A percentile compares a stretch with the other conserved stretches of the same genome.
phyloP scores from a whole-genome alignment of 2,329 filamentous ascomycete genomes.

The Phialophora tarda region DNA sequence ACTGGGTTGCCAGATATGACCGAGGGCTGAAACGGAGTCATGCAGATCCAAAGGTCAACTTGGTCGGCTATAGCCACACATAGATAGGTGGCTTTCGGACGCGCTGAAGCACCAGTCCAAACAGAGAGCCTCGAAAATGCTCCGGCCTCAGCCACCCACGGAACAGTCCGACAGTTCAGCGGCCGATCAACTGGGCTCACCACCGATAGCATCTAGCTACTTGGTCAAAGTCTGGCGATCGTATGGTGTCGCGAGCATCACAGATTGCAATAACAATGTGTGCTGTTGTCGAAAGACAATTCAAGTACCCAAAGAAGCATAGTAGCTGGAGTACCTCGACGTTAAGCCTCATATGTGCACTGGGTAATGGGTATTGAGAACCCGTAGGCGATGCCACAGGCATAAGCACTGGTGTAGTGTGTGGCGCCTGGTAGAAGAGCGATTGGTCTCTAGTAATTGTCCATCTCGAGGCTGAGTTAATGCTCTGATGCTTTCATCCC shows the following conservation, averaged over 20 bases:
- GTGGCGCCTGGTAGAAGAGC: neutral
- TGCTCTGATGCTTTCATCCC: neutral
- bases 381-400: neutral
- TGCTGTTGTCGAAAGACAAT: neutral
- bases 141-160: neutral
- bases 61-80: constrained; percentile 3
- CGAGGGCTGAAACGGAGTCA: neutral
- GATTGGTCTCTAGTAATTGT: neutral
- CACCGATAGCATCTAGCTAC: neutral
- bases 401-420: neutral
- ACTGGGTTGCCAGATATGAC: constrained; percentile 1
- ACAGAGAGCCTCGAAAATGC: neutral
- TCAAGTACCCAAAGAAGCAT: neutral
- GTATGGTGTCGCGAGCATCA: neutral
- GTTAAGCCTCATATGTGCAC: neutral
- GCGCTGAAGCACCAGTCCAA: constrained; percentile 3
- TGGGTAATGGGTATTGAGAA: neutral
- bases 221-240: neutral
- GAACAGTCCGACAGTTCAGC: neutral
- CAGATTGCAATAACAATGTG: neutral
- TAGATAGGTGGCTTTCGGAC: neutral
- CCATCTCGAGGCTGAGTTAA: neutral
- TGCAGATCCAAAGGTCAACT: neutral
- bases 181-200: neutral
- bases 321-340: neutral